Evolutionary conservation across 2,329 filamentous ascomycete species (phyloP).

Genomic region (Xylaria digitata): DNA sequence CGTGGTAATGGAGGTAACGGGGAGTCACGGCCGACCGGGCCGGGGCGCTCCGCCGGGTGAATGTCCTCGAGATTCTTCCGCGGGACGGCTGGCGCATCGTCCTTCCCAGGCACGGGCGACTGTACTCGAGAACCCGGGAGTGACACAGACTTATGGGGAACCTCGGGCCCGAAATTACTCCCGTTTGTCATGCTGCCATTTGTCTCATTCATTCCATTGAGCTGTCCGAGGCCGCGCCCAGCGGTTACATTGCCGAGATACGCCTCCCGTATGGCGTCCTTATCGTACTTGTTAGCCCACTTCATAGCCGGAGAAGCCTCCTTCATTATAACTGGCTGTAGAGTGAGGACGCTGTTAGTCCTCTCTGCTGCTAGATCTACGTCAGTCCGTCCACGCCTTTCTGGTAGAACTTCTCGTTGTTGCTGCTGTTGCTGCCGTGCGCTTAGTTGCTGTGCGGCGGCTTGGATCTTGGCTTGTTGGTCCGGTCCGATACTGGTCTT

Average conservation of each 20-base stretch:
- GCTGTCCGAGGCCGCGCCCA: slow-evolving; percentile 71
- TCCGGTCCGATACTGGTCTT: slow-evolving; percentile 89
- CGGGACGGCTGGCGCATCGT: slow-evolving; percentile 44
- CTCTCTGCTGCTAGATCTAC: slow-evolving; percentile 71
- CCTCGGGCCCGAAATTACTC: slow-evolving; percentile 50
- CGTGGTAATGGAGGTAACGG: slow-evolving; percentile 56
- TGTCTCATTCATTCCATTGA: slow-evolving; percentile 58
- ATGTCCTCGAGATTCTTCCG: slow-evolving; percentile 55
- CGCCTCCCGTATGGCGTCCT: slow-evolving; percentile 84
- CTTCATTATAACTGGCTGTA: slow-evolving; percentile 84
- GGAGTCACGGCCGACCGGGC: slow-evolving; percentile 50
- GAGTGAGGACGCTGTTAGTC: slow-evolving; percentile 88
- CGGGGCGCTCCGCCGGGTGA: slow-evolving; percentile 53
- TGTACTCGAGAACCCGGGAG: slow-evolving; percentile 48
- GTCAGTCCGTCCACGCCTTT: slow-evolving; percentile 66
- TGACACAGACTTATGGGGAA: slow-evolving; percentile 57
- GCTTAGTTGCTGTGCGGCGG: slow-evolving; percentile 86
- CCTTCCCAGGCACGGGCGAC: slow-evolving; percentile 30
- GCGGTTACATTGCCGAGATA: slow-evolving; percentile 81
- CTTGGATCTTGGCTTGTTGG: slow-evolving; percentile 92
- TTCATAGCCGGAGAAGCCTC: slow-evolving; percentile 95
- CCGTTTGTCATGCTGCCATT: slow-evolving; percentile 52
- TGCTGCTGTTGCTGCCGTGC: slow-evolving; percentile 72
- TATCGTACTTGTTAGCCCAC: slow-evolving; percentile 96
- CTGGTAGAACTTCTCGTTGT: slow-evolving; percentile 56